Evolutionary conservation across 306 rosid genomes (phyloP), one percentile per base, ranked within the genome.

Genomic region (Castanea crenata): DNA sequence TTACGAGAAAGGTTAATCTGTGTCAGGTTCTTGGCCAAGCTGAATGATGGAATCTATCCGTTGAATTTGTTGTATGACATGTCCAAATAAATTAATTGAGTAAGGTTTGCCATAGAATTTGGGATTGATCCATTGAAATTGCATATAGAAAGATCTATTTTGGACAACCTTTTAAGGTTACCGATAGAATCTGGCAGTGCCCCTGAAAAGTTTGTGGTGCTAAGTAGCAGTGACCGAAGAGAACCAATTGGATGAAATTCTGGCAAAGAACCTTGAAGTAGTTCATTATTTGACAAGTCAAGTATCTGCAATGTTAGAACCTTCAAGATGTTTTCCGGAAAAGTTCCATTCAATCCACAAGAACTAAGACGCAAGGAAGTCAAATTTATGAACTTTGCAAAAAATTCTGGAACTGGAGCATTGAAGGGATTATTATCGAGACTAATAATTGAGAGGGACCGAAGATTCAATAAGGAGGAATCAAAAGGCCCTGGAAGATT

Each of bases 21-120:
- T 0, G 80, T 75, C 29, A 86, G 63, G 51, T 78, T 71, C 64
- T 64, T 72, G 62, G 76, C 74, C 63, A 57, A 21, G 0, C 72
- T 41, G 18, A 83, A 83, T 3, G 77, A 78, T n/a, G 87, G 85
- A 55, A 86, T 31, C 41, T 75, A 57, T 67, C 90, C 87, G 6
- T 13, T 69, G 12, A 86, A 78, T 0, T 57, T 20, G 80, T 81
- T 86, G 0, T 0, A 0, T 0, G 82, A 75, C 5, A 83, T 18
- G 58, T 83, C 85, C 56, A 86, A 1, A 73, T 13, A 58, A 27
- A 74, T 10, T 2, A 86, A 72, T 15, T 75, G 27, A 14, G 35
- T 64, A 15, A 83, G 82, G 6, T 71, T 21, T 18, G 2, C 78
- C 13, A 72, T 27, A 1, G 85, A 15, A 0, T 3, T 68, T 1